Conservation (phyloP, 176 grass and related monocot species). For the Zoysia pacifica region DNA sequence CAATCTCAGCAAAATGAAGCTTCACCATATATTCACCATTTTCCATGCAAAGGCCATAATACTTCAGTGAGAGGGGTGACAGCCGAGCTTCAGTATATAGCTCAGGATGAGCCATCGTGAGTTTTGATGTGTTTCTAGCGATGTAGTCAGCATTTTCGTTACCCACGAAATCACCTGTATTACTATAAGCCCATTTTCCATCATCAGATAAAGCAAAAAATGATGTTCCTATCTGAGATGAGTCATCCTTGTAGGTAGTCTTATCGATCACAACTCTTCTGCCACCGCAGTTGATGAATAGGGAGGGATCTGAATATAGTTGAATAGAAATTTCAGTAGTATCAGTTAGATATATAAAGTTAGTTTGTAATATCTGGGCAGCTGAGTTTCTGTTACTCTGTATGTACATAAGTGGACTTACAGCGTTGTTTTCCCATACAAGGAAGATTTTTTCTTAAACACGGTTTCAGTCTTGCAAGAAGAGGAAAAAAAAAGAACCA, state of each 20-base stretch:
- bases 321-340: conserved; percentile 26
- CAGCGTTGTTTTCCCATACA: conserved; percentile 51
- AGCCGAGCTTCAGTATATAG: conserved; percentile 81
- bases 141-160: conserved; percentile 67
- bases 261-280: conserved; percentile 44
- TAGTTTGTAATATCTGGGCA: neutral
- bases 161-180: conserved; percentile 84
- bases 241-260: conserved; percentile 63
- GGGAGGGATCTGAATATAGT: conserved; percentile 66
- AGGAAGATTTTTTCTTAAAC: conserved; percentile 69
- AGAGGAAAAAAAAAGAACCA: conserved; percentile 5
- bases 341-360: conserved; percentile 7
- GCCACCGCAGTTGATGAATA: conserved; percentile 93
- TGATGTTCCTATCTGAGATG: conserved; percentile 74
- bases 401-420: conserved; percentile 45
- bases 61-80: conserved; percentile 79
- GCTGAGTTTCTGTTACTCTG: neutral
- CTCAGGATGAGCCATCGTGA: conserved; percentile 52
- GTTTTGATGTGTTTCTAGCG: conserved; percentile 54
- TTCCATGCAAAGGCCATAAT: conserved; percentile 84
- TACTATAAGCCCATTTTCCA: conserved; percentile 81
- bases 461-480: conserved; percentile 51
- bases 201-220: conserved; percentile 39
- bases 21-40: conserved; percentile 69
- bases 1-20: conserved; percentile 88